These are phyloP conservation scores for Polygonum aviculare DNA, from an alignment of 148 eudicot genomes.

Conservation along the genomic window DNA sequence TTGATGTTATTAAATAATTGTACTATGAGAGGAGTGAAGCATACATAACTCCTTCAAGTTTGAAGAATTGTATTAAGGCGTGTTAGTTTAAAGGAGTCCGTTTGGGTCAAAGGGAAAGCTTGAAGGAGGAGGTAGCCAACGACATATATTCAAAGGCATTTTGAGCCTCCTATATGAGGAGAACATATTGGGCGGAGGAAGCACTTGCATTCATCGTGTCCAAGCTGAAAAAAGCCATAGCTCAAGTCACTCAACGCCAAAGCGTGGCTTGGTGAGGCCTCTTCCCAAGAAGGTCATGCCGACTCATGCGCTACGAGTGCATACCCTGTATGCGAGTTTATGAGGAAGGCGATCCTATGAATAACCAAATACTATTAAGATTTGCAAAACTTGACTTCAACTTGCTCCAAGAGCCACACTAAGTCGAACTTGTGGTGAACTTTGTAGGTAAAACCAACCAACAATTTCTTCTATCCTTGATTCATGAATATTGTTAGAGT, in stretches of 20 bases:
- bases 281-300: slow-evolving; percentile 18
- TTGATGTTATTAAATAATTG: too few relatives aligned
- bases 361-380: slow-evolving; percentile 7
- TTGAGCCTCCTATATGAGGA: slow-evolving; percentile 21
- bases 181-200: slow-evolving; percentile 23
- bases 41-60: too few relatives aligned
- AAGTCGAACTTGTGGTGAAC: slow-evolving; percentile 15
- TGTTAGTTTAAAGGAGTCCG: background rate
- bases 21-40: too few relatives aligned
- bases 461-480: too few relatives aligned
- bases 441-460: slow-evolving; percentile 15
- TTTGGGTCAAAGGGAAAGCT: too few relatives aligned
- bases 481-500: too few relatives aligned
- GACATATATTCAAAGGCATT: slow-evolving; percentile 32
- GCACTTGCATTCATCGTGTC: slow-evolving; percentile 23
- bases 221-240: slow-evolving; percentile 1
- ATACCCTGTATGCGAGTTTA: slow-evolving; percentile 12
- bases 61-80: background rate
- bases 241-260: too few relatives aligned
- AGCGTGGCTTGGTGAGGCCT: slow-evolving; percentile 17
- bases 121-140: background rate
- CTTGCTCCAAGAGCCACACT: slow-evolving; percentile 22
- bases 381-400: slow-evolving; percentile 20
- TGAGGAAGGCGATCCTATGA: background rate
- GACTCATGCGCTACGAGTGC: slow-evolving; percentile 21